Evolutionary conservation across 2,329 filamentous ascomycete species (phyloP).

Genomic region (Xylaria hypoxylon): DNA sequence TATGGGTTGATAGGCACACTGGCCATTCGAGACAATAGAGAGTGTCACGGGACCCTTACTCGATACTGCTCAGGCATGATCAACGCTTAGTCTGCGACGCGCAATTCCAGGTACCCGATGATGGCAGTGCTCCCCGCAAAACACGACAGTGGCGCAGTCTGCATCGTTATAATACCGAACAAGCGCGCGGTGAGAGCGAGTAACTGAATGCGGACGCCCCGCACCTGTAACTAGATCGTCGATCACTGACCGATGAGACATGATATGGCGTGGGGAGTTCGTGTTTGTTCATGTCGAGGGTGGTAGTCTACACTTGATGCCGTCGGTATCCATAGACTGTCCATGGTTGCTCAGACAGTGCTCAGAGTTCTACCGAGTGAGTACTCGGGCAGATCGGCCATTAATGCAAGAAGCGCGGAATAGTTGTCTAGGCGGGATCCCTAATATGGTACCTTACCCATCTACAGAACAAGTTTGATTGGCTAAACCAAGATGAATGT

Average conservation of each 20-base stretch:
- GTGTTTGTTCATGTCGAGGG: background rate
- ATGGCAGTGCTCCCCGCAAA: slow-evolving; percentile 39
- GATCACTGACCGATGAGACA: slow-evolving; percentile 1
- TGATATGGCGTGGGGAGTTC: background rate
- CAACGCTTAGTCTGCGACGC: slow-evolving; percentile 27
- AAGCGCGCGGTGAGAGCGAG: slow-evolving; percentile 28
- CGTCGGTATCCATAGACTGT: background rate
- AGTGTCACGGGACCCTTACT: slow-evolving; percentile 19
- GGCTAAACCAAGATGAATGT: slow-evolving; percentile 34
- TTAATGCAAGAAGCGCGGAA: slow-evolving; percentile 4
- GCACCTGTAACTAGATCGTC: slow-evolving; percentile 2
- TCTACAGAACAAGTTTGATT: slow-evolving; percentile 26
- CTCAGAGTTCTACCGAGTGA: background rate
- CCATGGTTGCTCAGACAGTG: slow-evolving; percentile 2
- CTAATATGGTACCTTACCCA: slow-evolving; percentile 25
- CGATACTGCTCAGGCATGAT: slow-evolving; percentile 20
- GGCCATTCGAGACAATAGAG: slow-evolving; percentile 23
- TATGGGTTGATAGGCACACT: slow-evolving; percentile 4
- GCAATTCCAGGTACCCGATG: slow-evolving; percentile 34
- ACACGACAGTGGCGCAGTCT: slow-evolving; percentile 30
- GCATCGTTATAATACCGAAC: slow-evolving; percentile 26
- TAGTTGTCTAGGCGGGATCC: slow-evolving; percentile 18
- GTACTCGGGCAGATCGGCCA: background rate
- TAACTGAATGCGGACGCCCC: slow-evolving; percentile 22
- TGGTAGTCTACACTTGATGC: background rate